Percentiles rank a stretch among this genome's conserved stretches.
Evolutionary conservation across 192 early-diverging fungal species (phyloP).

Genomic region (Dissophora globulifera): DNA sequence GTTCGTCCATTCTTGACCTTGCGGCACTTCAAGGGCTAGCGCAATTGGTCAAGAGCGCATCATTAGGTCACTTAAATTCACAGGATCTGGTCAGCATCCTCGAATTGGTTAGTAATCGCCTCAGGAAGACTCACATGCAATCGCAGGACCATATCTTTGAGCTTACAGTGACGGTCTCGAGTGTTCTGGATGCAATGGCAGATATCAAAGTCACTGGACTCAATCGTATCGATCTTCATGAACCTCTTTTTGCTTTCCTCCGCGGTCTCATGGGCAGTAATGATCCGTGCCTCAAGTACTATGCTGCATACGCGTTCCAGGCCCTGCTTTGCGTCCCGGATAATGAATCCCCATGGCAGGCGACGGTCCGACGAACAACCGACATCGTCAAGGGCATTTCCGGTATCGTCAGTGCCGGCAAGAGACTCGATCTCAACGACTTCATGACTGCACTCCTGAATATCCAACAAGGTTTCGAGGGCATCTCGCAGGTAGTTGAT

Average conservation of each 20-base stretch:
- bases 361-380: not conserved
- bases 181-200: constrained; percentile 13
- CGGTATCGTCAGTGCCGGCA: not conserved
- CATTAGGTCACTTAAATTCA: not conserved
- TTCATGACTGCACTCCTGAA: constrained; percentile 3
- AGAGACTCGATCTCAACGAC: not conserved
- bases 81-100: constrained; percentile 5
- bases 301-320: constrained; percentile 14
- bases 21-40: not conserved
- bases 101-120: not conserved
- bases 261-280: not conserved
- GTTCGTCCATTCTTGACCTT: not conserved
- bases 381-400: constrained; percentile 3
- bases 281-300: constrained; percentile 9
- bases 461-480: not conserved
- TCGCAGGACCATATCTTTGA: not conserved
- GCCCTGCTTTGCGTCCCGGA: constrained; percentile 15
- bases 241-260: constrained; percentile 1
- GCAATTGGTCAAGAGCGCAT: not conserved
- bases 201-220: constrained; percentile 4
- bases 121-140: not conserved
- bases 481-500: not conserved
- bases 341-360: constrained; percentile 1
- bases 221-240: not conserved
- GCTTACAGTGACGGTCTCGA: constrained; percentile 3